Conservation (phyloP, 2,329 filamentous ascomycete species). For the Cladosporium oxysporum region DNA sequence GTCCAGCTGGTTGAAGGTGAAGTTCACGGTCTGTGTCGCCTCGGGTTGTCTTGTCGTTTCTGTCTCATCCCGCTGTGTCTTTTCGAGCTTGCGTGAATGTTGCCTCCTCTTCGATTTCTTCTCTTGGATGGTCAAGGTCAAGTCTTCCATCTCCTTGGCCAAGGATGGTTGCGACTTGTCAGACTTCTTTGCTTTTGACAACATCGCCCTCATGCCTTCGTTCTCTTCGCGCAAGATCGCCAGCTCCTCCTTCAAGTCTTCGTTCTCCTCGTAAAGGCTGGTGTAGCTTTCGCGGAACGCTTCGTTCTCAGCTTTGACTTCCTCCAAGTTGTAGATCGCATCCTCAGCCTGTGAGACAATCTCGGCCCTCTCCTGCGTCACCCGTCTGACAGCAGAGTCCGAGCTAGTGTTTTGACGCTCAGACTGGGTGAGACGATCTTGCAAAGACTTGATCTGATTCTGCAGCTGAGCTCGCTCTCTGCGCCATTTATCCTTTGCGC, state of each 20-base stretch:
- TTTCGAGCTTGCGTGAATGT: not conserved
- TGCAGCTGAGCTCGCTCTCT: constrained; percentile 62
- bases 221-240: constrained; percentile 44
- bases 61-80: not conserved
- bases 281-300: constrained; percentile 55
- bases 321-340: constrained; percentile 59
- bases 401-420: constrained; percentile 63
- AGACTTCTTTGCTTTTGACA: constrained; percentile 35
- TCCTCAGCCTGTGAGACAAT: constrained; percentile 63
- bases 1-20: constrained; percentile 18
- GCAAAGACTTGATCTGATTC: constrained; percentile 60
- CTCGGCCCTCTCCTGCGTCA: constrained; percentile 65
- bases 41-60: not conserved
- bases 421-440: constrained; percentile 62
- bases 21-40: constrained; percentile 15
- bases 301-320: constrained; percentile 49
- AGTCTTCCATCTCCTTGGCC: constrained; percentile 23
- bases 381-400: constrained; percentile 63
- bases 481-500: constrained; percentile 41
- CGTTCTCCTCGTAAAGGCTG: constrained; percentile 78
- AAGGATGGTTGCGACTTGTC: not conserved
- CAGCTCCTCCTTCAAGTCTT: constrained; percentile 58
- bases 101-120: constrained; percentile 15
- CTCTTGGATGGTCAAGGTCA: constrained; percentile 33
- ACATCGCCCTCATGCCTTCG: constrained; percentile 41